phyloP scores from a whole-genome alignment of 108 stramenopile species.

The Aurantiochytrium sp. region DNA sequence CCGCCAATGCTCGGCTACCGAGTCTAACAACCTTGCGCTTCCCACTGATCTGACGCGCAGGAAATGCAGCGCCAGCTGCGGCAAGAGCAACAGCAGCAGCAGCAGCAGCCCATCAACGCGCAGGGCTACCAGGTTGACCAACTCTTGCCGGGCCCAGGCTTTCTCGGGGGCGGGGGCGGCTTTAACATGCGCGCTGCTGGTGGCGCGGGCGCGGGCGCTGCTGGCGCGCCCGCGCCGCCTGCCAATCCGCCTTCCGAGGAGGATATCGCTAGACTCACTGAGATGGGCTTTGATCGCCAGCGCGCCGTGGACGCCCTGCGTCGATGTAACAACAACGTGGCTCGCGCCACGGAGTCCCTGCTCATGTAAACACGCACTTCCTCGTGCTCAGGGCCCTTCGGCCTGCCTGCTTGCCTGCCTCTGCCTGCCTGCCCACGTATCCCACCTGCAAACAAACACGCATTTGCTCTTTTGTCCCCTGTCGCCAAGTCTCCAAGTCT shows the following conservation, averaged over 20 bases:
- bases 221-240: neutral
- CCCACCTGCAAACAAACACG: too few species aligned
- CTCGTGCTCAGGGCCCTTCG: too few species aligned
- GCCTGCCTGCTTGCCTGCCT: too few species aligned
- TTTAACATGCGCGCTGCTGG: too few species aligned
- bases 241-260: neutral
- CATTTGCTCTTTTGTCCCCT: too few species aligned
- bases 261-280: neutral
- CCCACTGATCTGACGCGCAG: too few species aligned
- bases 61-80: too few species aligned
- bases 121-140: neutral
- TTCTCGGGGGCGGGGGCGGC: too few species aligned
- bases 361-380: constrained; percentile 21
- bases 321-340: neutral
- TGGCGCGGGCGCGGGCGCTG: neutral
- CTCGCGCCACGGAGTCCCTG: neutral
- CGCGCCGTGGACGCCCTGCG: neutral
- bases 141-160: neutral
- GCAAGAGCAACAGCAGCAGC: neutral
- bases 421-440: too few species aligned
- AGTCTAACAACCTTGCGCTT: too few species aligned
- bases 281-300: neutral
- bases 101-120: neutral
- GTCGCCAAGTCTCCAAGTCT: too few species aligned
- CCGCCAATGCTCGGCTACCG: neutral